Percentiles rank a stretch among this genome's conserved stretches.
Conservation (phyloP, 306 rosid species). For the Adenanthera pavonina region DNA sequence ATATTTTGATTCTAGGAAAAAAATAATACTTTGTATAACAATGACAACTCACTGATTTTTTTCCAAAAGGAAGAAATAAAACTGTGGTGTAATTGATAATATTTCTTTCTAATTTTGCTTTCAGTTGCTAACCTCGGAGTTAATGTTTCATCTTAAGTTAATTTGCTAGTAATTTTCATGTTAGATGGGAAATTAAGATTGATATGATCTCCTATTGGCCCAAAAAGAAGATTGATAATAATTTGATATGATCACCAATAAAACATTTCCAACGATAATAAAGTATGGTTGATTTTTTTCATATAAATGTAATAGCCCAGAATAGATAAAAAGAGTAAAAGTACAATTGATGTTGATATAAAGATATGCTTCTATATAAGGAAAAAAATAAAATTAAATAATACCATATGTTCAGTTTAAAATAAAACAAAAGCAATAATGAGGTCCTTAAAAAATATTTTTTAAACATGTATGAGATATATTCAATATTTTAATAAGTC, state of each 20-base stretch:
- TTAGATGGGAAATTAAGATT: conserved; percentile 12
- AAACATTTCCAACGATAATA: neutral
- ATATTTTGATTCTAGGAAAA: neutral
- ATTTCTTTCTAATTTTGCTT: neutral
- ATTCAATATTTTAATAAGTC: no score
- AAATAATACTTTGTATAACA: neutral
- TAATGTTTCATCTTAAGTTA: conserved; percentile 19
- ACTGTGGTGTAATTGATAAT: neutral
- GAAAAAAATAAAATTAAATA: no score
- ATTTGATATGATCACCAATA: neutral
- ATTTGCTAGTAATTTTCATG: conserved; percentile 11
- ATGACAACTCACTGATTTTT: neutral
- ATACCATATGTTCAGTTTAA: no score
- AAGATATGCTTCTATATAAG: no score
- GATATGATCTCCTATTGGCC: neutral
- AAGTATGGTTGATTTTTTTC: neutral
- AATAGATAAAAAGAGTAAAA: neutral
- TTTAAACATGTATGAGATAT: no score
- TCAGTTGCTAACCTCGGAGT: conserved; percentile 20
- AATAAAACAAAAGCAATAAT: no score
- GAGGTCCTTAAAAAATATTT: no score
- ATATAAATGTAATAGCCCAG: neutral
- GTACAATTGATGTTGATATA: no score
- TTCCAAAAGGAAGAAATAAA: neutral
- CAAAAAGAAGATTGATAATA: neutral